Evolutionary conservation across 108 stramenopile species (phyloP).

Genomic region (Cyclotella atomus): DNA sequence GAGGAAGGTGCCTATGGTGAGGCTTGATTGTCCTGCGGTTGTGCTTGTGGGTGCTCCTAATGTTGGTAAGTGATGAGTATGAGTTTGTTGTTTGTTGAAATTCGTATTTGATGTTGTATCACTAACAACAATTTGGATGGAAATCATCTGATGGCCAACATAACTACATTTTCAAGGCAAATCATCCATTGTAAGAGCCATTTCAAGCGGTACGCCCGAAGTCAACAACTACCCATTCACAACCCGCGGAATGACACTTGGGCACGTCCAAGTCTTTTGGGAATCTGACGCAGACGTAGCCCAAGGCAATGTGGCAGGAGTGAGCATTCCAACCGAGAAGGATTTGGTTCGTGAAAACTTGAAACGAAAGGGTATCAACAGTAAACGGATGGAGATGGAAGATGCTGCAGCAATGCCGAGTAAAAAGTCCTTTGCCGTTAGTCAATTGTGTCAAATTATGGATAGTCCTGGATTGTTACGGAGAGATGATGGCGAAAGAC

Average conservation of each 20-base stretch:
- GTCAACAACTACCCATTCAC: slow-evolving; percentile 98
- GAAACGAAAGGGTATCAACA: slow-evolving; percentile 23
- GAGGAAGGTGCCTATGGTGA: slow-evolving; percentile 87
- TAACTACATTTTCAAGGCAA: slow-evolving; percentile 42
- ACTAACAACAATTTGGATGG: background rate
- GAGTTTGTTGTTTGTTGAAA: background rate
- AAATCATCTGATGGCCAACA: background rate
- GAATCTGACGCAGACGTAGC: slow-evolving; percentile 49
- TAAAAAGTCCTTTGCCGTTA: slow-evolving; percentile 43
- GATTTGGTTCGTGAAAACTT: slow-evolving; percentile 34
- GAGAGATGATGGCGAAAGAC: slow-evolving; percentile 67
- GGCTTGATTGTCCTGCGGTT: slow-evolving; percentile 90
- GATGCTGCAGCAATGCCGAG: slow-evolving; percentile 6
- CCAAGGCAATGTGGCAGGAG: slow-evolving; percentile 43
- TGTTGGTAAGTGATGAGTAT: slow-evolving; percentile 67
- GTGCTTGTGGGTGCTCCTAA: slow-evolving; percentile 97
- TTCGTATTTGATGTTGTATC: background rate
- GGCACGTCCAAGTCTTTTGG: slow-evolving; percentile 95
- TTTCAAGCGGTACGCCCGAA: slow-evolving; percentile 94
- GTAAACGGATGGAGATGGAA: slow-evolving; percentile 22
- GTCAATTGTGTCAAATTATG: slow-evolving; percentile 82
- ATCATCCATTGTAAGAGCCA: slow-evolving; percentile 87
- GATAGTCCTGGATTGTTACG: slow-evolving; percentile 93
- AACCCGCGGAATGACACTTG: slow-evolving; percentile 94
- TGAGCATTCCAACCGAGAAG: slow-evolving; percentile 34